Evolutionary conservation across 1,284 basidiomycete species (phyloP).

Genomic region (Chalciporus sp.): DNA sequence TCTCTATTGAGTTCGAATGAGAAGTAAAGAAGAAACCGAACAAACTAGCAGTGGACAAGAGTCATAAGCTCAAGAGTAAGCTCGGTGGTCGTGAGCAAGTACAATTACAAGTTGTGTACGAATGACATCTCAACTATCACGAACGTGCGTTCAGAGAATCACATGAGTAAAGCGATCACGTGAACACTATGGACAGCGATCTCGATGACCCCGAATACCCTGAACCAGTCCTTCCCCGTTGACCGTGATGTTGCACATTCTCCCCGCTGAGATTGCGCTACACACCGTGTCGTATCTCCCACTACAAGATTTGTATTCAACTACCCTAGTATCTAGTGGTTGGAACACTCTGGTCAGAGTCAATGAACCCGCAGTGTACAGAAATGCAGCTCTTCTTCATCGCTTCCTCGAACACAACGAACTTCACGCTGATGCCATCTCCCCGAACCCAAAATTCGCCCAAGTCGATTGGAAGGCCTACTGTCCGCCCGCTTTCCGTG

Average conservation of each 20-base stretch:
- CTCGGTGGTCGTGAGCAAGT: neutral
- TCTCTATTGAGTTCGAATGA: neutral
- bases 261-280: conserved; percentile 56
- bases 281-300: conserved; percentile 48
- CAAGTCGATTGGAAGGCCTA: conserved; percentile 53
- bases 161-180: conserved; percentile 14
- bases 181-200: neutral
- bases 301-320: conserved; percentile 40
- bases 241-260: conserved; percentile 37
- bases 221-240: neutral
- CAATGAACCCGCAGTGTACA: conserved; percentile 56
- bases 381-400: conserved; percentile 52
- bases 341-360: conserved; percentile 47
- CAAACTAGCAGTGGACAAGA: neutral
- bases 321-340: conserved; percentile 41
- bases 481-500: conserved; percentile 47
- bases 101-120: neutral
- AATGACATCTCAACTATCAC: neutral
- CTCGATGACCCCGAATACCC: neutral
- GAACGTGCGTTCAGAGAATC: conserved; percentile 2
- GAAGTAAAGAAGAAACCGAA: neutral
- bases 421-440: conserved; percentile 34
- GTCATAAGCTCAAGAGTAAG: conserved; percentile 1
- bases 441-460: neutral
- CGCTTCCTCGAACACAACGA: conserved; percentile 41